Evolutionary conservation across 148 eudicot genomes (phyloP).

Genomic region (Amaranthus palmeri): DNA sequence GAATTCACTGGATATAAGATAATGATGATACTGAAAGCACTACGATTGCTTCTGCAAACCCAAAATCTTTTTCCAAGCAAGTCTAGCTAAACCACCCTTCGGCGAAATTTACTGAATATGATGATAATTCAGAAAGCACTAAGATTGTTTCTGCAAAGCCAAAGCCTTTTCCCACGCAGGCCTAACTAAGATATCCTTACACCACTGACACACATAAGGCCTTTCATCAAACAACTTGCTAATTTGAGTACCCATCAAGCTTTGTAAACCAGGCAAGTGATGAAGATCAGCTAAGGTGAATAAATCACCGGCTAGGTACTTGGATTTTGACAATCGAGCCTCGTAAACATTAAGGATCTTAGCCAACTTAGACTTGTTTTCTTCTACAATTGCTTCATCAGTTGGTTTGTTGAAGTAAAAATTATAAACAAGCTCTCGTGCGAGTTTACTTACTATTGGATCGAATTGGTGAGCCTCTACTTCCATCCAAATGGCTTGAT

Average conservation of each 20-base stretch:
- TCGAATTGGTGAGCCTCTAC: constrained; percentile 68
- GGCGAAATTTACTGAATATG: too few species aligned
- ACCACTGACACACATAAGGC: constrained; percentile 56
- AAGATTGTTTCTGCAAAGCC: constrained; percentile 24
- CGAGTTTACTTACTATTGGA: constrained; percentile 34
- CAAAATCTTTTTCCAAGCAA: too few species aligned
- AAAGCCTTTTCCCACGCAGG: constrained; percentile 54
- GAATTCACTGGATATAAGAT: too few species aligned
- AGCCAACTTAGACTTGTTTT: constrained; percentile 36
- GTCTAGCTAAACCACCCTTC: too few species aligned
- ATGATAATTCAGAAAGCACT: too few species aligned
- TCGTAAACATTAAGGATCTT: constrained; percentile 67
- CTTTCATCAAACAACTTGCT: constrained; percentile 43
- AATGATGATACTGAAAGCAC: too few species aligned
- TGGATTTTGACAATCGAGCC: constrained; percentile 44
- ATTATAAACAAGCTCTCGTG: constrained; percentile 41
- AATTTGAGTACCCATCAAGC: constrained; percentile 34
- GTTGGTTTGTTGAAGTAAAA: constrained; percentile 29
- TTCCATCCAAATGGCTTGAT: constrained; percentile 43
- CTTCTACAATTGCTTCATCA: constrained; percentile 35
- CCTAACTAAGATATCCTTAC: constrained; percentile 52
- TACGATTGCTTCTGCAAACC: too few species aligned
- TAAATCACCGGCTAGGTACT: constrained; percentile 61
- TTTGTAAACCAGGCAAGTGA: constrained; percentile 45
- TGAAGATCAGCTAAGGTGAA: constrained; percentile 67